Conservation (phyloP, 2,329 filamentous ascomycete species). For the Dactylellina parvicollis region DNA sequence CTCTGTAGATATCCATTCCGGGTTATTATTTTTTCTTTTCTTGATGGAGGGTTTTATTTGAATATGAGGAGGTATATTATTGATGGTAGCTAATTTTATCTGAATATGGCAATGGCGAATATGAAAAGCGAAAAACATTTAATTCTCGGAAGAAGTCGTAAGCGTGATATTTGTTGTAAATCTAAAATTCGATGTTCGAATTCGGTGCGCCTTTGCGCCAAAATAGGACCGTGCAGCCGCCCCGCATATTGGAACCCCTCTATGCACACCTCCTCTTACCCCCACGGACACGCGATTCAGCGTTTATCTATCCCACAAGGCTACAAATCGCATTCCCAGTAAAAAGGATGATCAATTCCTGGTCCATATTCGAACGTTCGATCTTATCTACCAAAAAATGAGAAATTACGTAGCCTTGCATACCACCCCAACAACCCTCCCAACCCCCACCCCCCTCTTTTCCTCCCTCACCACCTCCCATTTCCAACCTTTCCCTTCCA, state of each 20-base stretch:
- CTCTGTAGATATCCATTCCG: conserved; percentile 44
- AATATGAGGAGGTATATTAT: not conserved
- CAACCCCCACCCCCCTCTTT: conserved; percentile 53
- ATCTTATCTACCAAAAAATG: not conserved
- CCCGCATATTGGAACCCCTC: not conserved
- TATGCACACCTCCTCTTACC: not conserved
- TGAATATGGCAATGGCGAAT: conserved; percentile 31
- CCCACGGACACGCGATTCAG: not conserved
- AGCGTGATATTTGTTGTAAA: no score
- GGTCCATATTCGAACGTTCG: no score
- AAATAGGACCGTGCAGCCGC: not conserved
- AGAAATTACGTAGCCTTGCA: not conserved
- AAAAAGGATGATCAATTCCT: not conserved
- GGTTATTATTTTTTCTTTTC: conserved; percentile 28
- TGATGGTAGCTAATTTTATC: conserved; percentile 32
- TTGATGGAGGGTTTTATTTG: conserved; percentile 1
- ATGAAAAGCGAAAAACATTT: conserved; percentile 35
- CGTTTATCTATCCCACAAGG: not conserved
- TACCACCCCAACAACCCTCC: conserved; percentile 55
- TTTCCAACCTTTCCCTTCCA: conserved; percentile 35
- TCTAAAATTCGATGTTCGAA: not conserved
- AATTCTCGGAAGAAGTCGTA: no score
- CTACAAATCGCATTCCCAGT: not conserved
- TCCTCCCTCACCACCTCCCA: conserved; percentile 40
- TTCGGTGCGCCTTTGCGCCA: not conserved